Conservation (phyloP, 176 grass and related monocot genomes). For the Phoenix dactylifera region DNA sequence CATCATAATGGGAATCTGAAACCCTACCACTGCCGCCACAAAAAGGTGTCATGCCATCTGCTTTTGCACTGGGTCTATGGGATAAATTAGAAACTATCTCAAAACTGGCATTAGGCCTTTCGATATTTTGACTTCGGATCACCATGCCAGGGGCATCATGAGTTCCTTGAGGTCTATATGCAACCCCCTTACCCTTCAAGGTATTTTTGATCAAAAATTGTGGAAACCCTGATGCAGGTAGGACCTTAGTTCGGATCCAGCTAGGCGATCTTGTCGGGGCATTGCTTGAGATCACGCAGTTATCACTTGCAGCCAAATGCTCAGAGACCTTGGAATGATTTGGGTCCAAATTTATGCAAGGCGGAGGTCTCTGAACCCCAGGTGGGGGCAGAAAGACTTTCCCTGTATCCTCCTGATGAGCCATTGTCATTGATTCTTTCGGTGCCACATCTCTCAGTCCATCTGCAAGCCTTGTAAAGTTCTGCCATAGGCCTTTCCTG, state of each 20-base stretch:
- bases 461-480: slow-evolving; percentile 54
- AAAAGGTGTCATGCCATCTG: slow-evolving; percentile 20
- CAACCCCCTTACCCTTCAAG: slow-evolving; percentile 74
- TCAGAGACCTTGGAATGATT: slow-evolving; percentile 4
- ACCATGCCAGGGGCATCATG: slow-evolving; percentile 29
- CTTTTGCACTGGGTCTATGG: slow-evolving; percentile 26
- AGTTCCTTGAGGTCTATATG: neutral
- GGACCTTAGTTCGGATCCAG: slow-evolving; percentile 36
- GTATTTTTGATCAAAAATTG: slow-evolving; percentile 35
- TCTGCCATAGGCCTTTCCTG: slow-evolving; percentile 67
- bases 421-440: slow-evolving; percentile 11
- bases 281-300: slow-evolving; percentile 25
- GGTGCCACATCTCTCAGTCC: slow-evolving; percentile 21
- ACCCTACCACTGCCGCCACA: slow-evolving; percentile 8
- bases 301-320: slow-evolving; percentile 26
- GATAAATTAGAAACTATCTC: slow-evolving; percentile 32
- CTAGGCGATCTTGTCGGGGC: slow-evolving; percentile 34
- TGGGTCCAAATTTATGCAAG: slow-evolving; percentile 11
- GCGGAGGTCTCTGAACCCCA: slow-evolving; percentile 23
- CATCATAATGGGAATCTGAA: slow-evolving; percentile 21
- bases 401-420: slow-evolving; percentile 23
- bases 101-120: slow-evolving; percentile 31
- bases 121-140: slow-evolving; percentile 26
- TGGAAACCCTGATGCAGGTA: slow-evolving; percentile 22
- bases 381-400: slow-evolving; percentile 30